Base-by-base conservation (phyloP, 805 yeast species). In the Saccharomycopsis lassenensis region DNA sequence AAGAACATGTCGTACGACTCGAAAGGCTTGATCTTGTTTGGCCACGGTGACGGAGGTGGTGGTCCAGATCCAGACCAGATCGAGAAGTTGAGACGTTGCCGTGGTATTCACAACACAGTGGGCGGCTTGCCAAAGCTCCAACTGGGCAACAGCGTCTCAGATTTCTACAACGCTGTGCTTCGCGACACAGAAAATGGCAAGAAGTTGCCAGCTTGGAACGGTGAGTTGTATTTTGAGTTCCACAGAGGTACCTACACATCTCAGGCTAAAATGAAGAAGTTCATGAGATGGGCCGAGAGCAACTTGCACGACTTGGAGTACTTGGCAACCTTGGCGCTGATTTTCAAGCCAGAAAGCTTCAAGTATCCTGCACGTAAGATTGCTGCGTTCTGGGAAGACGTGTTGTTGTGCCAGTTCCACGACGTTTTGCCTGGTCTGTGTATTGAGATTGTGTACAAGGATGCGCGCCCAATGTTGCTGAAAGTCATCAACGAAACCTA, bases 1-100 rank as follows among this genome's bases (percentile, higher is more conserved):
- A 82, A 87, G 60, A 84, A 87, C 50, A 61, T 82, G 46, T 77
- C 85, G 39, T 73, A 76, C 43, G 86, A 77, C 37, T 89, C 82
- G 41, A 74, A 82, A 7, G 89, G 94, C 0, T 62, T 89, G 48
- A 61, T 91, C 52, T 62, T 86, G 29, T 91, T 72, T 49, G 98
- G 98, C 26, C 77, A 81, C 49, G 98, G 98, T 50, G 98, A 89
- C 55, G 98, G 98, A 49, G 98, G 98, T 44, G 98, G 98, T 46
- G 98, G 98, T 5, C 97, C 98, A 31, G 77, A 84, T 3, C 81
- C 82, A 26, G 94, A 83, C 51, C 87, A 86, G 94, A 51, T 89
- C 45, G 97, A 91, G 53, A 87, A 85, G 54, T 66, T 89, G 51
- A 74, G 97, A 52, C 75, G 97, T 48, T 78, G 89, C 54, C 71